Conservation (phyloP, 768 basidiomycete species). For the Xerocomellus chrysenteron region DNA sequence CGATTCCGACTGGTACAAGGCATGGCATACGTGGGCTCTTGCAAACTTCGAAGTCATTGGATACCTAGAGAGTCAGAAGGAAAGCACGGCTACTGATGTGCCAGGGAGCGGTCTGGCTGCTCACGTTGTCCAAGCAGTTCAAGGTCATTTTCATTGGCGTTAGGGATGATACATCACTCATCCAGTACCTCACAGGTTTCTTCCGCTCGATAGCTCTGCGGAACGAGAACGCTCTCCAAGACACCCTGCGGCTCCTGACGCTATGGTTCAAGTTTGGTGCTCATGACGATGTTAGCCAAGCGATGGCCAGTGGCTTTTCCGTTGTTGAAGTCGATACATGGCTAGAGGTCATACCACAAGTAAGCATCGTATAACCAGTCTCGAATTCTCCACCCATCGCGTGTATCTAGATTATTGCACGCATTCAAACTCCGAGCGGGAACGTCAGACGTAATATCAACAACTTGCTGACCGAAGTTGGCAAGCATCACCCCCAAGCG, state of each 20-base stretch:
- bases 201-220: constrained; percentile 92
- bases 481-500: constrained; percentile 96
- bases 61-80: constrained; percentile 68
- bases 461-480: constrained; percentile 84
- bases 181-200: constrained; percentile 57
- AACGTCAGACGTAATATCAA: constrained; percentile 90
- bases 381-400: neutral
- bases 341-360: constrained; percentile 98
- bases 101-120: constrained; percentile 64
- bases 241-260: constrained; percentile 88
- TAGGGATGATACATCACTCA: constrained; percentile 12
- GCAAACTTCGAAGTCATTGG: constrained; percentile 93
- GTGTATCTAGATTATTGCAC: constrained; percentile 81
- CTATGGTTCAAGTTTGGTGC: constrained; percentile 98
- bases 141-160: constrained; percentile 48
- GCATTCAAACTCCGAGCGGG: constrained; percentile 90
- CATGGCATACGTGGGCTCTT: constrained; percentile 98
- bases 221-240: constrained; percentile 89
- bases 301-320: constrained; percentile 84
- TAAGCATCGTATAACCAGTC: constrained; percentile 29
- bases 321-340: constrained; percentile 95
- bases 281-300: constrained; percentile 84
- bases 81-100: constrained; percentile 54
- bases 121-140: constrained; percentile 91
- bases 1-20: constrained; percentile 97